Percentiles rank a stretch among this genome's conserved stretches.
These are phyloP conservation scores for Apiospora sp. DNA, from an alignment of 2,329 filamentous ascomycete species.

Conservation along the genomic window DNA sequence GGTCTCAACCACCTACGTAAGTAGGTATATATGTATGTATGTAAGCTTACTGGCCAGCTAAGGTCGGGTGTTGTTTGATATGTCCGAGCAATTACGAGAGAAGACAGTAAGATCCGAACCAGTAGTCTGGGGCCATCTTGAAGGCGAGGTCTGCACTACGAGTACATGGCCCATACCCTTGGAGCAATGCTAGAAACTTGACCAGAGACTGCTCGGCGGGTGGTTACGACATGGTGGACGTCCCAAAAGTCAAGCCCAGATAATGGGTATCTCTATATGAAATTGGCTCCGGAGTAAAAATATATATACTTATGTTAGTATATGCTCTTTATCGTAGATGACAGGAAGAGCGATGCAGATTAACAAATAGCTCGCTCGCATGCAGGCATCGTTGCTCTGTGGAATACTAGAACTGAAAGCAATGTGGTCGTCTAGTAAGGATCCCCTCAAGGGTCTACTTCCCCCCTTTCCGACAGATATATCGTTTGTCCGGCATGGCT, in stretches of 20 bases:
- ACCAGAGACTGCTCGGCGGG: background rate
- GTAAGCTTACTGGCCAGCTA: background rate
- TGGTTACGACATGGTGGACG: too few relatives aligned
- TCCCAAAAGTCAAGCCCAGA: background rate
- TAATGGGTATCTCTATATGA: conserved; percentile 7
- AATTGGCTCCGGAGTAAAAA: background rate
- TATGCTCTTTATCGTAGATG: background rate
- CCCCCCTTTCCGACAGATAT: background rate
- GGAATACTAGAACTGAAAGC: background rate
- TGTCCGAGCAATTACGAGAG: too few relatives aligned
- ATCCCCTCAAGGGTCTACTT: background rate
- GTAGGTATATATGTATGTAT: background rate
- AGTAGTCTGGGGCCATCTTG: too few relatives aligned
- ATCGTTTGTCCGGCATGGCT: background rate
- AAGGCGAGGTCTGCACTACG: too few relatives aligned
- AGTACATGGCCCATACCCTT: too few relatives aligned
- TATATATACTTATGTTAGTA: conserved; percentile 1
- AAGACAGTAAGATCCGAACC: too few relatives aligned
- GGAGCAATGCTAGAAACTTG: background rate
- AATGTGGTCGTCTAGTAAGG: background rate
- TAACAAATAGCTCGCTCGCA: background rate
- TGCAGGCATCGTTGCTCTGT: background rate
- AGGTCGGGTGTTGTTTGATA: too few relatives aligned
- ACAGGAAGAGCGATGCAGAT: background rate
- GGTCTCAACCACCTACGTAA: background rate